These are phyloP conservation scores for Talaromyces ruber DNA, from an alignment of 495 filamentous ascomycete genomes.

Conservation along the genomic window DNA sequence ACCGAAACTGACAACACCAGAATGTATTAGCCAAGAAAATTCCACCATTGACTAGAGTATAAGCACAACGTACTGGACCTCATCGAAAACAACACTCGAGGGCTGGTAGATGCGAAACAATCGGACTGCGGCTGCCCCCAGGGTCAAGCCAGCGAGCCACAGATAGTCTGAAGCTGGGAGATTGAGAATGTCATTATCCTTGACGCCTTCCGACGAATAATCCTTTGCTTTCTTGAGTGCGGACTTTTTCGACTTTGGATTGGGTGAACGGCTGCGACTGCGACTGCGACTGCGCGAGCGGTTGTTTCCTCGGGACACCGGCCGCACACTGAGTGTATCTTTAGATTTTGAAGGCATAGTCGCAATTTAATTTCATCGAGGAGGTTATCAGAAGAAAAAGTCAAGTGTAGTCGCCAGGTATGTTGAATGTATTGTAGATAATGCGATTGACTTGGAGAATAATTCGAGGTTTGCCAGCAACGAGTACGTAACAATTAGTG, in stretches of 20 bases:
- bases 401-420: not conserved
- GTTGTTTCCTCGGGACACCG: constrained; percentile 20
- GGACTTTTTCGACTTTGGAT: constrained; percentile 32
- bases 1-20: constrained; percentile 62
- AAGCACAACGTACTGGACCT: constrained; percentile 75
- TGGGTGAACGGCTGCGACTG: constrained; percentile 27
- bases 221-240: constrained; percentile 16
- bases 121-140: constrained; percentile 71
- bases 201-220: constrained; percentile 46
- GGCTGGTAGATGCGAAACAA: constrained; percentile 96
- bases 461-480: constrained; percentile 4
- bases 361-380: not conserved
- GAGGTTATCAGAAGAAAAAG: not conserved
- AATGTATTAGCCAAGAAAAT: not conserved
- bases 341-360: constrained; percentile 27
- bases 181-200: constrained; percentile 43
- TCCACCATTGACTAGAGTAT: not conserved
- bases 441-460: constrained; percentile 6
- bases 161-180: constrained; percentile 77
- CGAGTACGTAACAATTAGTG: constrained; percentile 6
- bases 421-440: not conserved
- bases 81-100: constrained; percentile 94
- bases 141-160: constrained; percentile 59
- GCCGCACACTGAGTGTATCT: constrained; percentile 29
- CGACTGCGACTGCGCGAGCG: constrained; percentile 33